Base-by-base conservation (phyloP, 345 rosid species). In the Mangifera indica region DNA sequence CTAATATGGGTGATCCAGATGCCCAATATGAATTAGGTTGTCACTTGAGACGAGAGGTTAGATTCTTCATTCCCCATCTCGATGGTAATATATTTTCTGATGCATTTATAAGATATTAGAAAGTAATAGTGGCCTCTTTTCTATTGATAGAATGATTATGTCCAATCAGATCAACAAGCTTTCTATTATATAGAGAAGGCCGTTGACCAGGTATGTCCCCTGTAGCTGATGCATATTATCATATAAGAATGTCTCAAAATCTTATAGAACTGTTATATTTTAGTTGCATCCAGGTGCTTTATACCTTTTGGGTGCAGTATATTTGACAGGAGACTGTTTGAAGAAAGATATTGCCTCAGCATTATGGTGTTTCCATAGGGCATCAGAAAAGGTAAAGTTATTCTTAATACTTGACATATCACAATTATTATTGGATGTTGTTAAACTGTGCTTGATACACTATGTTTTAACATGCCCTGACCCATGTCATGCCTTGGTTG, bases 201-300 rank as follows among this genome's bases (percentile, higher is more conserved):
- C 17, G 97, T 89, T 53, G 98, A 92, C 75, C 93, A 91, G 98
- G 97, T 95, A 74, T 75, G 61, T 74, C 54, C 77, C 21, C 20
- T 63, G 48, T 45, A 54, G 52, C 22, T 55, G 32, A 26, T 34
- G 24, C 54, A 60, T 51, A 51, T 29, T 53, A 56, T 66, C 25
- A 57, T 59, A 63, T 69, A 15, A 14, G 21, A 17, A 37, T 42
- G 13, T 70, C 53, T 52, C 10, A 58, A 72, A 70, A 58, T 52
- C 86, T 87, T 55, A 83, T 5, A 25, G 66, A 42, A 48, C 75
- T 77, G 62, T 73, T 52, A 11, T 77, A 40, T 77, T 82, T 61
- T 68, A 93, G 97, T 83, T 93, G 82, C 98, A 93, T 87, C 93
- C 98, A 79, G 94, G 94, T 77, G 98, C 96, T 52, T 96, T 93